Evolutionary conservation across 2,329 filamentous ascomycete species (phyloP).

Genomic region (Lecanicillium sp.): DNA sequence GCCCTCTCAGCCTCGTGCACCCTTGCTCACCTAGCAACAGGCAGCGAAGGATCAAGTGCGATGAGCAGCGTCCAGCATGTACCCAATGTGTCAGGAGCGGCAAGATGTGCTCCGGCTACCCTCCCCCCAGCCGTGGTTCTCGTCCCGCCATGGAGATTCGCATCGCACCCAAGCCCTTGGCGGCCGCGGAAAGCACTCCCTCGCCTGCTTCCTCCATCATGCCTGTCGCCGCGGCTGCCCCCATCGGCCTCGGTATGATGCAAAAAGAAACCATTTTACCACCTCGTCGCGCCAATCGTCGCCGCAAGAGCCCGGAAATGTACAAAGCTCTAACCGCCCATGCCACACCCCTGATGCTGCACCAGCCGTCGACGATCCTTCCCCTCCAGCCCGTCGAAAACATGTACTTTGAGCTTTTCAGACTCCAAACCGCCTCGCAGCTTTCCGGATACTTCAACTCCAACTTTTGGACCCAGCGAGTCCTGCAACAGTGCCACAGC

Average conservation of each 20-base stretch:
- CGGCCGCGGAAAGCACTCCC: too few relatives aligned
- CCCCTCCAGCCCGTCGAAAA: slow-evolving; percentile 45
- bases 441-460: slow-evolving; percentile 63
- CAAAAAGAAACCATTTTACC: slow-evolving; percentile 24
- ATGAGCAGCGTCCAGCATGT: slow-evolving; percentile 56
- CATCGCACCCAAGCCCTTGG: slow-evolving; percentile 43
- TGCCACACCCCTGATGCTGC: neutral
- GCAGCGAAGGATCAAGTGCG: slow-evolving; percentile 59
- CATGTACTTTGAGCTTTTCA: slow-evolving; percentile 58
- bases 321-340: neutral
- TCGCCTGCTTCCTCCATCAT: too few relatives aligned
- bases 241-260: too few relatives aligned
- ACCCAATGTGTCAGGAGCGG: slow-evolving; percentile 54
- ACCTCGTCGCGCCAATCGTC: slow-evolving; percentile 22
- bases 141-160: slow-evolving; percentile 40
- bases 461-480: slow-evolving; percentile 57
- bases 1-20: slow-evolving; percentile 17
- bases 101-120: slow-evolving; percentile 56
- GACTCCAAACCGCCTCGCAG: slow-evolving; percentile 54
- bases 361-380: slow-evolving; percentile 36
- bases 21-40: slow-evolving; percentile 31
- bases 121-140: slow-evolving; percentile 45
- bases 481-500: slow-evolving; percentile 57
- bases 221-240: too few relatives aligned
- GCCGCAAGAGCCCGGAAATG: neutral